A percentile compares a stretch with the other conserved stretches of the same genome.
Evolutionary conservation across 768 basidiomycete species (phyloP).

Genomic region (Tricholoma sp.): DNA sequence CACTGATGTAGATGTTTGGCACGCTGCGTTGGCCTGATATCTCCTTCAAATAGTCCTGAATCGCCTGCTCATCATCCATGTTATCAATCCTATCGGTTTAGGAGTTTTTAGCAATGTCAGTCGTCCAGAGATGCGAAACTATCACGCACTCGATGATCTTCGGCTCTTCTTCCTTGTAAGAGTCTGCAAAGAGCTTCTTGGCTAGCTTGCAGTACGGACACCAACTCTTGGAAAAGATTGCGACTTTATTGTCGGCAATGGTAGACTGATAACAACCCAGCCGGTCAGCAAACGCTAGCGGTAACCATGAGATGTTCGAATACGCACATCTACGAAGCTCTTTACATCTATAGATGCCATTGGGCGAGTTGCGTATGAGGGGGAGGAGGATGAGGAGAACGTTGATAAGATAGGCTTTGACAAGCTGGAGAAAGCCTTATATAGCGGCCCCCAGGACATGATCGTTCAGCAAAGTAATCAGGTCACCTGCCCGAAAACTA

Average conservation of each 20-base stretch:
- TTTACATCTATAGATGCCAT: slow-evolving; percentile 31
- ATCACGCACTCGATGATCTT: slow-evolving; percentile 43
- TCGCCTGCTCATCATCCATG: slow-evolving; percentile 49
- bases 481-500: not conserved
- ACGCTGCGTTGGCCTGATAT: slow-evolving; percentile 71
- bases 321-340: slow-evolving; percentile 39
- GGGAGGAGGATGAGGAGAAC: slow-evolving; percentile 18
- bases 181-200: slow-evolving; percentile 38
- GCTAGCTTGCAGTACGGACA: slow-evolving; percentile 51
- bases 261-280: slow-evolving; percentile 28
- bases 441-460: slow-evolving; percentile 2
- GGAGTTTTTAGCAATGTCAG: not conserved
- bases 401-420: not conserved
- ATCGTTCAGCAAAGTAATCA: not conserved
- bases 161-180: slow-evolving; percentile 34
- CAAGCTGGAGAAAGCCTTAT: slow-evolving; percentile 11
- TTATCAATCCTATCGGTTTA: slow-evolving; percentile 42
- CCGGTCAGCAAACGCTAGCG: not conserved
- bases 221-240: slow-evolving; percentile 55
- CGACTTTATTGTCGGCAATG: slow-evolving; percentile 46
- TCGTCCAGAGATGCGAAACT: not conserved
- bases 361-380: slow-evolving; percentile 27
- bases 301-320: not conserved
- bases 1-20: slow-evolving; percentile 75
- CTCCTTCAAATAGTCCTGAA: slow-evolving; percentile 59